A percentile compares a stretch with the other conserved stretches of the same genome.
Evolutionary conservation across 2,329 filamentous ascomycete species (phyloP).

Genomic region (Cladorrhinum sp.): DNA sequence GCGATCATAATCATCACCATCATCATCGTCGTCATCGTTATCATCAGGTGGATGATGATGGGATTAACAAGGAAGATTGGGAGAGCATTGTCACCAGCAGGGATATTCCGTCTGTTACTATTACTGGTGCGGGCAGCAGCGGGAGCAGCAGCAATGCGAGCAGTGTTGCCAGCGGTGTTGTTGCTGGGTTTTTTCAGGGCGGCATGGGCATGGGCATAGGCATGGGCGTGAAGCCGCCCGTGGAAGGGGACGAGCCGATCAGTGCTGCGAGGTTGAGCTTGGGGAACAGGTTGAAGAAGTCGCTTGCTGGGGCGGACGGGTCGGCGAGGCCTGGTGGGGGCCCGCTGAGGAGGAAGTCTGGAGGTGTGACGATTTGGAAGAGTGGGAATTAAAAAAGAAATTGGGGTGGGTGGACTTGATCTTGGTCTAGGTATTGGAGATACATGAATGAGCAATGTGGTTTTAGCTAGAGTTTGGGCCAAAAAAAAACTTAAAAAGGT

Average conservation of each 20-base stretch:
- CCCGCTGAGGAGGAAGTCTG: conserved; percentile 37
- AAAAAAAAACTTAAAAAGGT: too few relatives aligned
- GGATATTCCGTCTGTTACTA: conserved; percentile 14
- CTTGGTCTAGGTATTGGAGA: too few relatives aligned
- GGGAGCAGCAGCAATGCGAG: conserved; percentile 3
- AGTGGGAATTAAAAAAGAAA: background rate
- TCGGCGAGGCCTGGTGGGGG: conserved; percentile 46
- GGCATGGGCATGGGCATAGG: conserved; percentile 1
- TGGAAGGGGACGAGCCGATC: conserved; percentile 32
- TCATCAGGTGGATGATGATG: conserved; percentile 18
- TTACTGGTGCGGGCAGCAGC: conserved; percentile 4
- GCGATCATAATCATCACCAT: too few relatives aligned
- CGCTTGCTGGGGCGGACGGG: conserved; percentile 35
- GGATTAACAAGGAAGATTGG: conserved; percentile 36
- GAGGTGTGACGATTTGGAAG: conserved; percentile 25
- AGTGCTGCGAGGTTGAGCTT: conserved; percentile 48
- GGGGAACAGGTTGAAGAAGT: conserved; percentile 49
- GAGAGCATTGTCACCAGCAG: conserved; percentile 33
- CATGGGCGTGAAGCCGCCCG: conserved; percentile 24
- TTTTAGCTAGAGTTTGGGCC: too few relatives aligned
- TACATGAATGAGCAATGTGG: too few relatives aligned
- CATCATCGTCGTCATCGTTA: too few relatives aligned
- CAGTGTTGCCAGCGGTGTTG: background rate
- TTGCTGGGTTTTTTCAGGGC: background rate
- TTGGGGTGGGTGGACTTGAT: too few relatives aligned